Conservation (phyloP, 2,329 filamentous ascomycete species). For the Pseudocercospora fuligena region DNA sequence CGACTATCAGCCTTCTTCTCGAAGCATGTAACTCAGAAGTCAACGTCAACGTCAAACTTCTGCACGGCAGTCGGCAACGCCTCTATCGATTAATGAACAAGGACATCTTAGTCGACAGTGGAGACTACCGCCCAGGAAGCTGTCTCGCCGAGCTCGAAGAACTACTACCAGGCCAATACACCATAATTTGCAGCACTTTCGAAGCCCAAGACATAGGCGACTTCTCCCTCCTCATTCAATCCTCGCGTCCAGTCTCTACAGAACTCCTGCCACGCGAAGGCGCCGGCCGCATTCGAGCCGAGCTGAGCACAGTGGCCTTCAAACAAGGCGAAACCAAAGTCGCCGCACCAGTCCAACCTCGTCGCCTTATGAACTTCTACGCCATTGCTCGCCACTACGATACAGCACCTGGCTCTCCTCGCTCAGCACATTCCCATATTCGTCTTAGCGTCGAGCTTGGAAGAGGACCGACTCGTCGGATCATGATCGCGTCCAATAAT, state of each 20-base stretch:
- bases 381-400: constrained; percentile 34
- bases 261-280: constrained; percentile 70
- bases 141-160: constrained; percentile 67
- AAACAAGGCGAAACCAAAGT: constrained; percentile 57
- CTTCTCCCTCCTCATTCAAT: constrained; percentile 77
- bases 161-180: constrained; percentile 77
- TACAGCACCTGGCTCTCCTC: constrained; percentile 23
- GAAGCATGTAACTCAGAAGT: constrained; percentile 69
- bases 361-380: constrained; percentile 53
- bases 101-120: constrained; percentile 80
- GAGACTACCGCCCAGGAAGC: constrained; percentile 84
- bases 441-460: constrained; percentile 75
- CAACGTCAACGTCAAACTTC: constrained; percentile 81
- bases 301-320: constrained; percentile 61
- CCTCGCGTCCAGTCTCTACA: constrained; percentile 62
- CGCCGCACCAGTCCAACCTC: constrained; percentile 55
- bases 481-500: constrained; percentile 69
- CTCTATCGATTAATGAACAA: constrained; percentile 71
- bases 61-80: constrained; percentile 76
- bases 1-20: constrained; percentile 74
- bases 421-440: constrained; percentile 53
- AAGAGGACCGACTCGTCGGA: constrained; percentile 68
- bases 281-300: constrained; percentile 72
- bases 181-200: constrained; percentile 88
- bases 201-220: constrained; percentile 75